A percentile compares a stretch with the other conserved stretches of the same genome.
These are phyloP conservation scores for Vararia minispora DNA, from an alignment of 768 basidiomycete genomes.

Conservation along the genomic window DNA sequence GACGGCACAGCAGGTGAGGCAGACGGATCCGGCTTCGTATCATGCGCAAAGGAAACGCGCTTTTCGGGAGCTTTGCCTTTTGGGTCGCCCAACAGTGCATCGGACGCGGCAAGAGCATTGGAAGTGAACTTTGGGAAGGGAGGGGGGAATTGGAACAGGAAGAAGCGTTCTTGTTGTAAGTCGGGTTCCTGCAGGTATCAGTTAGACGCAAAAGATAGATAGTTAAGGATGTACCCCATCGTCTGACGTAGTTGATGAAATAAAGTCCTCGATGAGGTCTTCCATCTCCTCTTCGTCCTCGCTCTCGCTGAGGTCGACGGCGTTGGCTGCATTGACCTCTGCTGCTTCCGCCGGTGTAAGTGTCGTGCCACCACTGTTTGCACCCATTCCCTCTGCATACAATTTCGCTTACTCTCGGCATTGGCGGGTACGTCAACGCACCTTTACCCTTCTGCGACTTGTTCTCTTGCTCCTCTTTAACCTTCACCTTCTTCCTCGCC, in stretches of 20 bases:
- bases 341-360: conserved; percentile 12
- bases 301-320: conserved; percentile 60
- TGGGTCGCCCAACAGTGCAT: conserved; percentile 13
- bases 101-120: conserved; percentile 20
- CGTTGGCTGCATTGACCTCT: conserved; percentile 42
- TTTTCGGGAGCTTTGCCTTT: conserved; percentile 21
- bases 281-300: conserved; percentile 76
- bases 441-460: conserved; percentile 23
- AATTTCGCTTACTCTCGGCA: neutral
- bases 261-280: conserved; percentile 64
- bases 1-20: conserved; percentile 18
- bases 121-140: conserved; percentile 71
- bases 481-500: conserved; percentile 27
- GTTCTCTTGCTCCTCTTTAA: conserved; percentile 31
- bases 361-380: conserved; percentile 12
- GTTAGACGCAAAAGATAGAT: conserved; percentile 1
- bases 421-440: conserved; percentile 12
- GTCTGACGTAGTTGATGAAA: conserved; percentile 29
- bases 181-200: conserved; percentile 30
- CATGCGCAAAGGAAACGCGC: conserved; percentile 55
- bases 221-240: neutral
- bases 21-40: conserved; percentile 39
- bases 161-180: conserved; percentile 55
- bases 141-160: conserved; percentile 83
- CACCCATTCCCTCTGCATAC: conserved; percentile 15